Base-by-base conservation (phyloP, 805 yeast species). In the Cyberlindnera bimundalis region DNA sequence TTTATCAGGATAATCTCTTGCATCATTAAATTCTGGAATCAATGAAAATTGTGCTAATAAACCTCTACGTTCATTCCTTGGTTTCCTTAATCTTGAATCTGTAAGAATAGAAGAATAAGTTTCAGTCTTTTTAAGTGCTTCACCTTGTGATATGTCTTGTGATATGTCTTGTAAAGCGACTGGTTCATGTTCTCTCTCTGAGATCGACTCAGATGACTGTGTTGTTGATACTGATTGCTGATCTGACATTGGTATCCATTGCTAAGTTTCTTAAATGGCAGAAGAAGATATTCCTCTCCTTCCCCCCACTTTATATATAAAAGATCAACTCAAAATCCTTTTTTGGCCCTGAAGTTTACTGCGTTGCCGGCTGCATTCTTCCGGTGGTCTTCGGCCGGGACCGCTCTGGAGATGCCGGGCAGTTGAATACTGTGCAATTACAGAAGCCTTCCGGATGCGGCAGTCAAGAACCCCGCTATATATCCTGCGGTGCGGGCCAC, bases 21-120 rank as follows among this genome's bases (percentile, higher is more conserved):
- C 81, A 53, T 87, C 87, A 33, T 74, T 74, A 52, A 79, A 81
- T 58, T 87, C 96, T 0, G 90, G 87, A 3, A 72, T 40, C 1
- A 83, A 10, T 1, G 81, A 62, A 2, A 83, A 33, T 4, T 48
- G 52, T 0, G 81, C 64, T 2, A 84, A 55, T 0, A 84, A 45
- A 0, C 95, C 95, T 31, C 95, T 37, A n/a, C 55, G 26, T 24
- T 52, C 45, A 2, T 37, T 42, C 14, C 49, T 40, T 0, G 58
- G 53, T 14, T 38, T 36, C 18, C 35, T 33, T 3, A 53, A 37
- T 3, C 46, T 5, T 11, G 46, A 14, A 14, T 38, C 40, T 17
- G 38, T 29, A 31, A 39, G 12, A 18, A 19, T 18, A 4, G 33
- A 29, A 2, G 39, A 28, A 20, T 36, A 27, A 13, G 39, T 36